Base-by-base conservation (phyloP, 2,329 filamentous ascomycete genomes). In the Diaporthe sp. region DNA sequence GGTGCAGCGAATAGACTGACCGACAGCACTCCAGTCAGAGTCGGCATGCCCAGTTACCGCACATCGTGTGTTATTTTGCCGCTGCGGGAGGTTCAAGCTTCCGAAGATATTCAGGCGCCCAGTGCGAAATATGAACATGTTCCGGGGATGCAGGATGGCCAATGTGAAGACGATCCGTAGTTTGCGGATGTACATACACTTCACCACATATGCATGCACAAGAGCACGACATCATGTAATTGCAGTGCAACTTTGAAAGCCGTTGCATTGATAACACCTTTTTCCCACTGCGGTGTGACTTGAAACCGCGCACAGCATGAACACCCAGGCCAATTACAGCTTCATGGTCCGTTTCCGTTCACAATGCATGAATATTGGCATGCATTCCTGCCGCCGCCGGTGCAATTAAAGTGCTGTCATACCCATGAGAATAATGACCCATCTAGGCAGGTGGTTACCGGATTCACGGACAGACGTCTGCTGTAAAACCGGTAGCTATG, bases 331-430 rank as follows among this genome's bases (percentile, higher is more conserved):
- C 30, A 66, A 66, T 66, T 27, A 44, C 63, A 66, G 42, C 30
- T 8, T 51, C 42, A n/a, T 51, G 30, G 32, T 19, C 15, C 13
- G 51, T 22, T 15, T 35, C 39, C 39, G 32, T 37, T 51, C 63
- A 50, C 63, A 66, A 51, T 51, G 61, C 61, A 66, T 50, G 19
- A 66, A 39, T 44, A 66, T 66, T 51, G 44, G 63, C 63, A 66
- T 66, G 63, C 44, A 66, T 66, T 66, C 32, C 44, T 35, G 30
- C 13, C 12, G 63, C 63, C 44, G 50, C n/a, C 30, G 63, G 44
- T 51, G 44, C 63, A 66, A 32, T 37, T 37, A 25, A 50, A n/a
- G 32, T 37, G 42, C 63, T 35, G 44, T 44, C 63, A 9, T 51
- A 27, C 63, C 63, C 27, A 65, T 10, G 32, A 66, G 44, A 51